These are phyloP conservation scores for Lepiota brunneoincarnata DNA, from an alignment of 768 basidiomycete species.

Conservation along the genomic window DNA sequence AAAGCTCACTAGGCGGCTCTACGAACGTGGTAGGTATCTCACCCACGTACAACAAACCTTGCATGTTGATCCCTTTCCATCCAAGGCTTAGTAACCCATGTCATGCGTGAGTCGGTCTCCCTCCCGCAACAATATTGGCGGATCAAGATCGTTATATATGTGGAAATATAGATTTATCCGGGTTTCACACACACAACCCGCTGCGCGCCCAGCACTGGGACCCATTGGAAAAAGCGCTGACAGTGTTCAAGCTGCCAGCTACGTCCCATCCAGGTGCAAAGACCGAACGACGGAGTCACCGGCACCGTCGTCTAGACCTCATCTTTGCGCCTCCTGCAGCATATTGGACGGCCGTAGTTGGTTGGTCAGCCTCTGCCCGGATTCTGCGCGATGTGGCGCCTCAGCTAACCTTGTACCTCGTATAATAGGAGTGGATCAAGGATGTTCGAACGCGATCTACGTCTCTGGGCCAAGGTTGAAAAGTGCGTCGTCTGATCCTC, in stretches of 20 bases:
- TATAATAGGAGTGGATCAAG: slow-evolving; percentile 80
- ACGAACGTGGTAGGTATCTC: slow-evolving; percentile 47
- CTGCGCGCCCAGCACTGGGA: slow-evolving; percentile 67
- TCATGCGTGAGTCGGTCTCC: slow-evolving; percentile 63
- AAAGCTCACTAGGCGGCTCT: slow-evolving; percentile 54
- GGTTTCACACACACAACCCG: slow-evolving; percentile 54
- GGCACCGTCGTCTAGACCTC: slow-evolving; percentile 76
- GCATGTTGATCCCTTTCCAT: slow-evolving; percentile 1
- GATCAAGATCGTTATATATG: not conserved
- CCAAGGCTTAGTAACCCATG: slow-evolving; percentile 71
- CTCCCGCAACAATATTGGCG: not conserved
- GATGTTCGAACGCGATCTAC: slow-evolving; percentile 86
- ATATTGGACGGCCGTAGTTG: slow-evolving; percentile 88
- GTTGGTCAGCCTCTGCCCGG: slow-evolving; percentile 54
- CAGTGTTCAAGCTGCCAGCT: slow-evolving; percentile 69
- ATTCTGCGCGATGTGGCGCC: not conserved
- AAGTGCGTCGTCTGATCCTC: slow-evolving; percentile 32
- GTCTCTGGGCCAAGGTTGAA: slow-evolving; percentile 68
- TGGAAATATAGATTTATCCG: slow-evolving; percentile 47
- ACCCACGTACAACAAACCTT: not conserved
- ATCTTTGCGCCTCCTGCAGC: slow-evolving; percentile 75
- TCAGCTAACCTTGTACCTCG: not conserved
- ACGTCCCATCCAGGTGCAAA: not conserved
- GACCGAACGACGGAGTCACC: slow-evolving; percentile 25
- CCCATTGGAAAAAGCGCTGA: slow-evolving; percentile 81